These are phyloP conservation scores for Coemansia sp. DNA, from an alignment of 192 early-diverging fungal species.

Conservation along the genomic window DNA sequence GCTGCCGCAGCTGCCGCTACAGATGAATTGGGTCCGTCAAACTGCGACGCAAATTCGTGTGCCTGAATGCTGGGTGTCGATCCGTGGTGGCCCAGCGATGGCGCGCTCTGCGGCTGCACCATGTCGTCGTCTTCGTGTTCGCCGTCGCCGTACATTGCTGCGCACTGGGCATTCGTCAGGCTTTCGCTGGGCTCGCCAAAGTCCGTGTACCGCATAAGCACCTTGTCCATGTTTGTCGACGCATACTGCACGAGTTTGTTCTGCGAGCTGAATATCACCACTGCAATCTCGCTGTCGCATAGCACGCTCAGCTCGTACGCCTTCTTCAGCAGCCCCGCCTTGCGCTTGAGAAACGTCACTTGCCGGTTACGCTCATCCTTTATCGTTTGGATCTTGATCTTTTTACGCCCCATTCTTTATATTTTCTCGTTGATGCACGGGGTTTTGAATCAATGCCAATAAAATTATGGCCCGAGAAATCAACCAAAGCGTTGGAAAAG, in stretches of 20 bases:
- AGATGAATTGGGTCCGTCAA: constrained; percentile 8
- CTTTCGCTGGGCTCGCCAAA: constrained; percentile 57
- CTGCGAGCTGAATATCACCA: constrained; percentile 92
- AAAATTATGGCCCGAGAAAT: not conserved
- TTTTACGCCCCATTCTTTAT: constrained; percentile 83
- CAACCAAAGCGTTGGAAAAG: not conserved
- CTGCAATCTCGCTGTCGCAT: constrained; percentile 92
- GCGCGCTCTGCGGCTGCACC: constrained; percentile 24
- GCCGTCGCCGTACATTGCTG: constrained; percentile 34
- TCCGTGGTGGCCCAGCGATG: constrained; percentile 8
- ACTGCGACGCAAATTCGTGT: constrained; percentile 30
- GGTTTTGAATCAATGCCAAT: not conserved
- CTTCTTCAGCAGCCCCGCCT: constrained; percentile 95
- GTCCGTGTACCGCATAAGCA: constrained; percentile 85
- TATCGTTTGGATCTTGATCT: constrained; percentile 91
- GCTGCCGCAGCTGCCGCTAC: constrained; percentile 18
- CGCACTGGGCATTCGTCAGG: constrained; percentile 60
- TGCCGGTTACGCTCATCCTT: constrained; percentile 88
- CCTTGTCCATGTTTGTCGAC: constrained; percentile 89
- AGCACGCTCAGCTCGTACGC: constrained; percentile 92
- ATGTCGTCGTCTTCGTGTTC: constrained; percentile 37
- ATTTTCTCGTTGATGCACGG: not conserved
- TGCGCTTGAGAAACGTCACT: constrained; percentile 94
- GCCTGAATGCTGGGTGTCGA: constrained; percentile 10
- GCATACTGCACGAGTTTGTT: constrained; percentile 94